Conservation (phyloP, 306 rosid genomes). For the Malus sylvestris region DNA sequence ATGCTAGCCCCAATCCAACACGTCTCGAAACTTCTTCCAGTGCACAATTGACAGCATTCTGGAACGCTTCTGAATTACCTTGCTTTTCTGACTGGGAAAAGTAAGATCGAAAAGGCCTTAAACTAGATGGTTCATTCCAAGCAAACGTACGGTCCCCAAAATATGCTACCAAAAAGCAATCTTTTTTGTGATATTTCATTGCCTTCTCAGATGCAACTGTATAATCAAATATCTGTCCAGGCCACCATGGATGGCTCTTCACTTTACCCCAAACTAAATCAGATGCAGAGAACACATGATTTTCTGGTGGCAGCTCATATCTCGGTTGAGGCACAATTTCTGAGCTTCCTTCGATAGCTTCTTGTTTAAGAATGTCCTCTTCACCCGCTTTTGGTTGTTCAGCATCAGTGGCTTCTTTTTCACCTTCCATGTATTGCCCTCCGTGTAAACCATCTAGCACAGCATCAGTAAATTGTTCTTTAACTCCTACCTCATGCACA, state of each 20-base stretch:
- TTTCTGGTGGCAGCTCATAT: conserved; percentile 53
- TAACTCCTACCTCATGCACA: conserved; percentile 21
- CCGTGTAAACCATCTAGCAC: conserved; percentile 40
- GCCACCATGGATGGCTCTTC: conserved; percentile 99
- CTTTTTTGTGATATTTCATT: conserved; percentile 74
- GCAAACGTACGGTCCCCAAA: conserved; percentile 97
- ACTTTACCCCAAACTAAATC: conserved; percentile 98
- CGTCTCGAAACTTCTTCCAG: conserved; percentile 82
- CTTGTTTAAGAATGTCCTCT: conserved; percentile 23
- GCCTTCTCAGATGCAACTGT: conserved; percentile 82
- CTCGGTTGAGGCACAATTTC: conserved; percentile 29
- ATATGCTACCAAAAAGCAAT: conserved; percentile 80
- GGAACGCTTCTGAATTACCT: conserved; percentile 73
- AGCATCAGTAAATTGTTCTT: conserved; percentile 23
- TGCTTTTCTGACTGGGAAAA: conserved; percentile 60
- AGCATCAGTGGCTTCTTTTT: conserved; percentile 27
- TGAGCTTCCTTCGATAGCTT: conserved; percentile 21
- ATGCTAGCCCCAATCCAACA: conserved; percentile 64
- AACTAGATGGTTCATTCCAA: conserved; percentile 81
- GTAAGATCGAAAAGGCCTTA: conserved; percentile 63
- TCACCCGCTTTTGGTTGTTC: conserved; percentile 21
- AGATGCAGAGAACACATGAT: conserved; percentile 57
- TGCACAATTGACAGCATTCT: conserved; percentile 70
- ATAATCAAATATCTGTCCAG: conserved; percentile 92
- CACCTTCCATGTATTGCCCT: conserved; percentile 39